Percentiles rank a stretch among this genome's conserved stretches.
These are phyloP conservation scores for Corymbia calophylla DNA, from an alignment of 441 rosid species.

Conservation along the genomic window DNA sequence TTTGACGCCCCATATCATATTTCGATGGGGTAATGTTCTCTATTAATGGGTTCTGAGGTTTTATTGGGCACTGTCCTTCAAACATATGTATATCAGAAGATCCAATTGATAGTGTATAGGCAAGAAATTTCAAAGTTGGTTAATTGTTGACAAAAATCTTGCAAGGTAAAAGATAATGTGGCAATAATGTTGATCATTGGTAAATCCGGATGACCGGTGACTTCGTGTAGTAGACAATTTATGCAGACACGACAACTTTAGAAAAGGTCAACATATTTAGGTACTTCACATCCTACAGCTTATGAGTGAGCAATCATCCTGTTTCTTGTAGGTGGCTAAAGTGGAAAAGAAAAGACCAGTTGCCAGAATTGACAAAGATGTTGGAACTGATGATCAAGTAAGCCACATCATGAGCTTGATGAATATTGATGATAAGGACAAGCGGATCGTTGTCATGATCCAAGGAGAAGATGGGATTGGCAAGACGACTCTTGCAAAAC, in stretches of 20 bases:
- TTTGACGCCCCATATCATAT: not conserved
- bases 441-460: accelerated
- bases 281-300: accelerated
- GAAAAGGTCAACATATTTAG: accelerated
- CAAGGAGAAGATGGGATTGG: not conserved
- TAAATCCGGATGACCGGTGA: not conserved
- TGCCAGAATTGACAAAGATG: accelerated
- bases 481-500: not conserved
- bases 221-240: not conserved
- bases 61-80: accelerated
- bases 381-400: accelerated
- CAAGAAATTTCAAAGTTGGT: not conserved
- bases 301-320: accelerated
- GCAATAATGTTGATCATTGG: accelerated
- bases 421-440: not conserved
- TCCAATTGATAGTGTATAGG: not conserved
- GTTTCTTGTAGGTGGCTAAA: not conserved
- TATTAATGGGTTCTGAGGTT: accelerated
- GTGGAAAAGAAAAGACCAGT: not conserved
- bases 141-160: not conserved
- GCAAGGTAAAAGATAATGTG: accelerated
- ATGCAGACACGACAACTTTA: not conserved
- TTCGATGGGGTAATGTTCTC: not conserved
- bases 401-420: not conserved
- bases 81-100: not conserved